phyloP scores from a whole-genome alignment of 225 moss, liverwort and hornwort species.

The Neckera pumila region DNA sequence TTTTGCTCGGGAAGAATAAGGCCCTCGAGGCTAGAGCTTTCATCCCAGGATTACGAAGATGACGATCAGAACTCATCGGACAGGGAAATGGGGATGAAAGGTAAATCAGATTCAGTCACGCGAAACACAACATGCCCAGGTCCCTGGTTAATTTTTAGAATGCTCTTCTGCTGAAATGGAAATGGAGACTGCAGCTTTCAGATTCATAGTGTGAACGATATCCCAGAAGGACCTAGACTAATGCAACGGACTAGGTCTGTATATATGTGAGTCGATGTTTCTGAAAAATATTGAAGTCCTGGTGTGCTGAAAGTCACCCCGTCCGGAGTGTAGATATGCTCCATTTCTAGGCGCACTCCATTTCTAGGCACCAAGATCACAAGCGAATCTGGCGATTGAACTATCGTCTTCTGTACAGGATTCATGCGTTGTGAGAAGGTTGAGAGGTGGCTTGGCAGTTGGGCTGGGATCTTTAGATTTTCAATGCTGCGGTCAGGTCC shows the following conservation, averaged over 20 bases:
- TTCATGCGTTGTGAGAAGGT: background rate
- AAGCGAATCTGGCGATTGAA: background rate
- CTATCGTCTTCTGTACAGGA: background rate
- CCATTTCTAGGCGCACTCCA: background rate
- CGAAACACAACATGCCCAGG: background rate
- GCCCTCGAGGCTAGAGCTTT: constrained; percentile 53
- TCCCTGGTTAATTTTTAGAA: background rate
- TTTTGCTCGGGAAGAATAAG: constrained; percentile 2
- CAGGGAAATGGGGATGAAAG: constrained; percentile 47
- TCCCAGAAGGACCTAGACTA: background rate
- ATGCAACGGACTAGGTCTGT: background rate
- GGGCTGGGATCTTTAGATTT: background rate
- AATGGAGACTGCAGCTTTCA: background rate
- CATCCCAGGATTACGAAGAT: constrained; percentile 54
- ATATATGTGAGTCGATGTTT: background rate
- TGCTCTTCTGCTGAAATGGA: background rate
- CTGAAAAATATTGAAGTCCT: background rate
- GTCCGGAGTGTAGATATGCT: background rate
- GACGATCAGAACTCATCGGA: constrained; percentile 52
- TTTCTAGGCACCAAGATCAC: background rate
- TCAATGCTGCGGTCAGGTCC: background rate
- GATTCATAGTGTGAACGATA: background rate
- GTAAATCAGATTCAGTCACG: background rate
- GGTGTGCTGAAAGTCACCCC: background rate
- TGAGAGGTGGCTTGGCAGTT: background rate